Conservation (phyloP, 305 asterid species). For the Fraxinus albicans region DNA sequence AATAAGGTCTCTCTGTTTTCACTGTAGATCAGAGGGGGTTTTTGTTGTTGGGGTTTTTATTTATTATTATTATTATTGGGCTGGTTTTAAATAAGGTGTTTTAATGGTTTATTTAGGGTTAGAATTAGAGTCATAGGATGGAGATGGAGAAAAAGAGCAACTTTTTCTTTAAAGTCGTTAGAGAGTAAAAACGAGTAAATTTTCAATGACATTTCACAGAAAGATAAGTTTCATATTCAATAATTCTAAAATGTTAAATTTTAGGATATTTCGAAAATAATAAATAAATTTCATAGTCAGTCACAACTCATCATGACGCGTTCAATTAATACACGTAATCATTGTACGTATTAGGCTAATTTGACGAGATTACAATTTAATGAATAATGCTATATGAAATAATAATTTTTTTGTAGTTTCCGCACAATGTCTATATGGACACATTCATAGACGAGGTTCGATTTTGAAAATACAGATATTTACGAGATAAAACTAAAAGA, state of each 20-base stretch:
- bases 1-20: background rate
- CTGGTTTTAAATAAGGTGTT: background rate
- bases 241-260: background rate
- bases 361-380: background rate
- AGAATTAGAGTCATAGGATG: background rate
- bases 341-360: background rate
- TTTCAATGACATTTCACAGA: background rate
- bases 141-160: background rate
- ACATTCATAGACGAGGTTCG: background rate
- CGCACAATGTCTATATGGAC: background rate
- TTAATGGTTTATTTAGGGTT: background rate
- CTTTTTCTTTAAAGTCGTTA: background rate
- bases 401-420: too few species aligned
- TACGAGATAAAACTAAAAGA: background rate
- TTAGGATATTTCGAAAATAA: too few species aligned
- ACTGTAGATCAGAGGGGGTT: slow-evolving; percentile 10
- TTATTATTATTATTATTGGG: background rate
- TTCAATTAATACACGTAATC: background rate
- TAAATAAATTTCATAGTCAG: background rate
- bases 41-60: slow-evolving; percentile 22
- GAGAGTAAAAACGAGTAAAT: background rate
- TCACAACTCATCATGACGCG: background rate
- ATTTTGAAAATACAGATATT: too few species aligned
- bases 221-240: background rate
- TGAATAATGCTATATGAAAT: background rate